Base-by-base conservation (phyloP, 163 green algal genomes). In the Prototheca wickerhamii region DNA sequence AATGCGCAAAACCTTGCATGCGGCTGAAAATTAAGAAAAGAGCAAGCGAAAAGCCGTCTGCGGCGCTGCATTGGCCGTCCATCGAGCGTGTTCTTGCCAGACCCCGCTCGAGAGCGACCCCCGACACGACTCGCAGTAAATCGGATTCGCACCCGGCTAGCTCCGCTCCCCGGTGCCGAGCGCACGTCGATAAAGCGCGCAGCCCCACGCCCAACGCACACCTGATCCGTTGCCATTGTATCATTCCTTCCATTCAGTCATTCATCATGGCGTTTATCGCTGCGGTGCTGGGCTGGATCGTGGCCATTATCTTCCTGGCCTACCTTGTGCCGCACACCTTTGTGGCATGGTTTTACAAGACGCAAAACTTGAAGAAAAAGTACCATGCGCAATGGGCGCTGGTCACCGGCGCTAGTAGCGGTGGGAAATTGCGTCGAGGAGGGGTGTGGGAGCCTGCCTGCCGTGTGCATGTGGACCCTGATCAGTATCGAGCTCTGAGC, bases 321-420 rank as follows among this genome's bases (percentile, higher is more conserved):
- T 91, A 95, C 57, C 18, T 83, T 26, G 37, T 87, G 5, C 74
- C 82, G 2, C 80, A 88, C 50, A 2, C 79, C 2, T 34, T 90
- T n/a, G 77, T 84, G 23, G 58, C 80, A 1, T 66, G 61, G 21
- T 87, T 83, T 35, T 92, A 75, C 67, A 87, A 84, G 58, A 82
- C 79, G 15, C 86, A 91, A 44, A 83, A 97, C 72, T 67, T 97
- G 4, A 94, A 93, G 68, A 84, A 83, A 44, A 68, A 78, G 1
- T 97, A 97, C 71, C 81, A 85, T 64, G 89, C 90, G 0, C n/a
- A 88, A 29, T 98, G 91, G 91, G 91, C 82, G 0, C 71, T 98
- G 2, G 91, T 98, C 17, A 98, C 90, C 23, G 91, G 91, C 18
- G 72, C 80, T 12, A 94, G 83, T 72, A 94, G 87, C 60, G 90